Evolutionary conservation across 2,329 filamentous ascomycete genomes (phyloP), one percentile per base, ranked within the genome.

Genomic region (Achaetomium macrosporum): DNA sequence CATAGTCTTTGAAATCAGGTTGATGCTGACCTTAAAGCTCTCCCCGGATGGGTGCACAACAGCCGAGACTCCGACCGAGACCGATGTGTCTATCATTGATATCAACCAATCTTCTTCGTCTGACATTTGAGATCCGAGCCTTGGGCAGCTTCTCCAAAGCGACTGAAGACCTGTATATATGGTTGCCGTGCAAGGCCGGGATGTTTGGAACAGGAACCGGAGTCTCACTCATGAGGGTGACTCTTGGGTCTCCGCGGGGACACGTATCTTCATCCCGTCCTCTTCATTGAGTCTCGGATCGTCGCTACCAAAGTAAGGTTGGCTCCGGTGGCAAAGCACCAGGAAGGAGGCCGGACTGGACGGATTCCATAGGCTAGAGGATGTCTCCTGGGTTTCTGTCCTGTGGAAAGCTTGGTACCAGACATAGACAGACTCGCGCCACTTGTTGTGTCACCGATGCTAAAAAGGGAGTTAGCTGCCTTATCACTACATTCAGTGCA

Each of bases 391-490:
- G 17, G 17, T 15, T 12, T 42, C 19, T 12, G 17, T 25, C 33
- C 4, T 35, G 10, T 35, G 33, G 40, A 25, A 12, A 11, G 9
- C 17, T 13, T 7, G 25, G 25, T 25, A 25, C 25, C 25, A 25
- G 25, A 25, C 25, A 25, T 25, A 4, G 17, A 16, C 8, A n/a
- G 13, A 6, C 12, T 30, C 41, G 8, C 7, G 41, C n/a, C 20
- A n/a, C 19, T n/a, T 50, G 47, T 20, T 30, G 47, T 44, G 47
- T 31, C 11, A 50, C 41, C 20, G n/a, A 37, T n/a, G 35, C 7
- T 33, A 4, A 20, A 19, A 11, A 20, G 20, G 35, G 11, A 25
- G 47, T 25, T 49, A 29, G 25, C 25, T 4, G 25, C 25, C 25
- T 25, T 25, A 25, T 25, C 25, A 30, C 41, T 36, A 37, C 20